Evolutionary conservation across 257 asterid genomes (phyloP).

Genomic region (Vinca minor): DNA sequence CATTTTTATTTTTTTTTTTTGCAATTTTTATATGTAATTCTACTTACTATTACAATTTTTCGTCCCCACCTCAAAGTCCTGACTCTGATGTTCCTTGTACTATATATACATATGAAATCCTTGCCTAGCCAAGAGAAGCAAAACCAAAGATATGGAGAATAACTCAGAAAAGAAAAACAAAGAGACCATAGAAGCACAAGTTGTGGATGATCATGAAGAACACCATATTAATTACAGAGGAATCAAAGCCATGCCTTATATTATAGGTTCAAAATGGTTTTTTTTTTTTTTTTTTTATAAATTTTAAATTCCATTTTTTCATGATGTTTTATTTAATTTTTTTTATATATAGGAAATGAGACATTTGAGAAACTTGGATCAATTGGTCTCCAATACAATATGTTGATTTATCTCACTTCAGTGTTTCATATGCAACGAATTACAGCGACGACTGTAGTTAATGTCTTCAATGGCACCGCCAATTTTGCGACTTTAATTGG

Average conservation of each 20-base stretch:
- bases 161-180: not conserved
- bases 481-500: conserved; percentile 65
- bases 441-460: conserved; percentile 43
- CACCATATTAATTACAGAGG: conserved; percentile 54
- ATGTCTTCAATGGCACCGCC: conserved; percentile 59
- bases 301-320: no score
- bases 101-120: no score
- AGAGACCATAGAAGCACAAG: not conserved
- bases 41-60: no score
- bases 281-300: no score
- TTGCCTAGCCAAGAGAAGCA: not conserved
- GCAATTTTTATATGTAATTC: no score
- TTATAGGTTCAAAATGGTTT: conserved; percentile 38
- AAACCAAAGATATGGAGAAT: not conserved
- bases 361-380: conserved; percentile 83
- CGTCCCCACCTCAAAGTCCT: no score
- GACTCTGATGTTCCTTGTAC: no score
- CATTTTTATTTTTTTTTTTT: no score
- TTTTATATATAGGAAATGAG: conserved; percentile 44
- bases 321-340: not conserved
- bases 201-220: conserved; percentile 13
- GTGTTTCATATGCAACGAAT: conserved; percentile 56
- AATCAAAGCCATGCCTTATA: conserved; percentile 74
- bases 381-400: conserved; percentile 54
- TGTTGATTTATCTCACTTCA: conserved; percentile 52